Evolutionary conservation across 2,329 filamentous ascomycete species (phyloP), one percentile per base, ranked within the genome.

Genomic region (Coniella vitis): DNA sequence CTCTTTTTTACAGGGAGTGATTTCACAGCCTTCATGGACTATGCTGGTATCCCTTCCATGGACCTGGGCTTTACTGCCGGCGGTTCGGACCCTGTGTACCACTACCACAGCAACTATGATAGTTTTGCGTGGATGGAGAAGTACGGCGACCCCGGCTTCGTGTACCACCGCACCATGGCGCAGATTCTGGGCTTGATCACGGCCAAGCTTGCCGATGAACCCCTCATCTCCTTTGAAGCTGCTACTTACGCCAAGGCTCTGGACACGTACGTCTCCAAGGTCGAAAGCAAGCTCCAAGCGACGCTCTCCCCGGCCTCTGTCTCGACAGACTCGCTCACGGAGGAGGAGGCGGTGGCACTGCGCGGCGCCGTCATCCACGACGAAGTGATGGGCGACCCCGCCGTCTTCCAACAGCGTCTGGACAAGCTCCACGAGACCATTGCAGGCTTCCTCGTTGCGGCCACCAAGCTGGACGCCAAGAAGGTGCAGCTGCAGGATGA

Each of bases 61-160:
- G 80, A 86, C 53, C 68, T 84, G 17, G 74, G 77, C 3, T 80
- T 81, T 36, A 58, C 59, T 0, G 60, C 62, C 8, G 68, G 68
- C 3, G 46, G 59, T 0, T 61, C 63, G 0, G 75, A 79, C 36
- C 70, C 83, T 0, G 69, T 87, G 7, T 87, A 85, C 61, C 84
- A 86, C 55, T 94, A 93, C 60, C 87, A 94, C 63, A 79, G 79
- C 54, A 93, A 93, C 66, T 94, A 90, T 61, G 89, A 94, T 61
- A 86, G 78, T 31, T 90, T 87, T 61, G 72, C 84, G 58, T 94
- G 88, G 88, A 93, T 93, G 86, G 75, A 83, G 13, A 83, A 71
- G 3, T 89, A 81, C 56, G 87, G 87, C 4, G 89, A 95, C 56
- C 74, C 75, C 1, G 73, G 69, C 0, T 81, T 78, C 44, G 69